Base-by-base conservation (phyloP, 768 basidiomycete genomes). In the Chlorophyllum brunneum region DNA sequence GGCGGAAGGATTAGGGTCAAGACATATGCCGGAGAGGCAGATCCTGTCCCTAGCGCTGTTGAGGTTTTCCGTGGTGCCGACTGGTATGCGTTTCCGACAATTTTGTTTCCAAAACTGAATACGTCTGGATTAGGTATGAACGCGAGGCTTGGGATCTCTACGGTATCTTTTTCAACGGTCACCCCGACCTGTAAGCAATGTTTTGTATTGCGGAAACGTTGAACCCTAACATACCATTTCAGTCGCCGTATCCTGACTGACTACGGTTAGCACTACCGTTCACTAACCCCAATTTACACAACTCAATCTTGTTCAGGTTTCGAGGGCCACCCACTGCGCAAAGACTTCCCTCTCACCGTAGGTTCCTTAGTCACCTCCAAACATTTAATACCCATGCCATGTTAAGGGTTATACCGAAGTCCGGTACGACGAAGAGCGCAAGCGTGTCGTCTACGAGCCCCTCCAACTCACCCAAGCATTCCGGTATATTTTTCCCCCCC, bases 71-170 rank as follows among this genome's bases (percentile, higher is more conserved):
- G 83, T 44, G 93, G 95, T 54, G 95, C 97, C 5, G 92, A 99
- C 64, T 99, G 97, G 97, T 89, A 64, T 40, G 79, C 30, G 23
- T 36, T 22, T 37, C 39, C 11, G 10, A 41, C 38, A 23, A 40
- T 4, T 36, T 16, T 22, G 29, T 13, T n/a, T 29, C 4, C 16
- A 11, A 24, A 45, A 36, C 47, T 24, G 26, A 27, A 50, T 44
- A 37, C 8, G 3, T 42, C 44, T 34, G 42, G 23, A 31, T 22
- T 54, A 91, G 88, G 88, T 98, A 97, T 67, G 97, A 99, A 70
- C 80, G 97, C 54, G 97, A 99, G 70, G 86, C 90, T 24, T 99
- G 95, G 95, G 97, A 99, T 72, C 79, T 99, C 69, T 99, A 76
- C 64, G 97, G 97, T 39, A 88, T 99, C 41, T 97, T 93, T 78